Evolutionary conservation across 2,329 filamentous ascomycete genomes (phyloP).

Genomic region (Fusarium acutatum): DNA sequence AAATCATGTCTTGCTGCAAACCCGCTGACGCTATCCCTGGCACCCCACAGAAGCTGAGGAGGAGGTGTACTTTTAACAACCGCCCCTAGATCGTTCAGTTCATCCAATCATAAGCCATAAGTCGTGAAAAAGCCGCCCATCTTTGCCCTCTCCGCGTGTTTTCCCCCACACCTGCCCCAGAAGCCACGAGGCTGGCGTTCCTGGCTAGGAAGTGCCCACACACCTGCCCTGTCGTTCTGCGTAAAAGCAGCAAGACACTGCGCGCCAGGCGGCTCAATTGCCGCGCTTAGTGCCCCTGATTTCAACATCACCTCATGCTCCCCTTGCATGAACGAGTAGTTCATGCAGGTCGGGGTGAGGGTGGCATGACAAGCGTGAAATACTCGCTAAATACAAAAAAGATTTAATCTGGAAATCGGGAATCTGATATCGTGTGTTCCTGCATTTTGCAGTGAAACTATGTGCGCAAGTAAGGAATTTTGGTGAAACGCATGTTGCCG

Average conservation of each 20-base stretch:
- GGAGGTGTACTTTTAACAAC: constrained; percentile 58
- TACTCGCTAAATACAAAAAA: constrained; percentile 22
- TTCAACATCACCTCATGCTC: constrained; percentile 42
- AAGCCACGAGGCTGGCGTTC: constrained; percentile 40
- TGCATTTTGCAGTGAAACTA: constrained; percentile 30
- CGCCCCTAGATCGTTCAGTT: constrained; percentile 45
- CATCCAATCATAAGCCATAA: constrained; percentile 66
- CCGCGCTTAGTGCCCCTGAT: constrained; percentile 43
- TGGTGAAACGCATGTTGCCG: constrained; percentile 14
- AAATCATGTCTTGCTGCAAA: constrained; percentile 36
- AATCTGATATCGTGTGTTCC: constrained; percentile 30
- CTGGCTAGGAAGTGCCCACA: constrained; percentile 38
- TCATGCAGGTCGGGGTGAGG: constrained; percentile 33
- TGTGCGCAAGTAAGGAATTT: constrained; percentile 29
- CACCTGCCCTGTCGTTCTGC: constrained; percentile 36
- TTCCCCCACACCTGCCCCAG: constrained; percentile 39
- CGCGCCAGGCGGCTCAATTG: constrained; percentile 50
- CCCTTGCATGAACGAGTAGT: constrained; percentile 35
- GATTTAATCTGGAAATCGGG: constrained; percentile 26
- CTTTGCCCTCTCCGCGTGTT: constrained; percentile 16
- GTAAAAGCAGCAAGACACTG: constrained; percentile 55
- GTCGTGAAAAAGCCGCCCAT: constrained; percentile 54
- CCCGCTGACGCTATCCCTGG: constrained; percentile 34
- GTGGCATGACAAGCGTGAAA: constrained; percentile 29
- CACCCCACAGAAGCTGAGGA: constrained; percentile 41